Conservation (phyloP, 2,329 filamentous ascomycete genomes). For the Colletotrichum magnum region DNA sequence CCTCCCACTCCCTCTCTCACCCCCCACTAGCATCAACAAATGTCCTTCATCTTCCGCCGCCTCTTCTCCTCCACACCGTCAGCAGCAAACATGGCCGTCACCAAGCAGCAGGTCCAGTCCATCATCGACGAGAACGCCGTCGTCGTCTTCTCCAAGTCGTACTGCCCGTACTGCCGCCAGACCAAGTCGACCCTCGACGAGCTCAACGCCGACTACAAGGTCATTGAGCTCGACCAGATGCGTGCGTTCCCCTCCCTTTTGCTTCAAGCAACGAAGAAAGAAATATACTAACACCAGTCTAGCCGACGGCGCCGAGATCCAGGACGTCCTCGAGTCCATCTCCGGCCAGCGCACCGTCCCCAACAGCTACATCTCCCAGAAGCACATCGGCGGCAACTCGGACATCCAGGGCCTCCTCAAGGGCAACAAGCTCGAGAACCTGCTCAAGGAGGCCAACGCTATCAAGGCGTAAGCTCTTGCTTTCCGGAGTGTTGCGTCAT, state of each 20-base stretch:
- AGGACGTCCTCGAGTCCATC: constrained; percentile 85
- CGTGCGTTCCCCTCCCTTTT: constrained; percentile 67
- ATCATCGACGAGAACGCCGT: constrained; percentile 93
- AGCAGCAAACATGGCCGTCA: constrained; percentile 82
- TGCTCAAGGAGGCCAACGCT: constrained; percentile 60
- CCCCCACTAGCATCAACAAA: constrained; percentile 44
- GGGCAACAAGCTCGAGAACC: constrained; percentile 54
- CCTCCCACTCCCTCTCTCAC: constrained; percentile 8
- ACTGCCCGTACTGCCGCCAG: constrained; percentile 91
- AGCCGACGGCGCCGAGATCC: constrained; percentile 88
- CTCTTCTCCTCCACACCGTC: constrained; percentile 72
- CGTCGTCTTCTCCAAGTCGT: constrained; percentile 97
- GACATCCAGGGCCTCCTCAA: constrained; percentile 77
- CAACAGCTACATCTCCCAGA: constrained; percentile 91
- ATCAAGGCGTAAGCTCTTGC: constrained; percentile 54
- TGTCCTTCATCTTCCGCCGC: constrained; percentile 76
- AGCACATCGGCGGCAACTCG: constrained; percentile 98
- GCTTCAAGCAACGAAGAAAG: no score
- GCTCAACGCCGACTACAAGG: constrained; percentile 78
- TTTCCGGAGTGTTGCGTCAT: neutral
- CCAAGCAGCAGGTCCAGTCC: constrained; percentile 84
- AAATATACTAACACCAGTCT: neutral
- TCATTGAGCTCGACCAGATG: constrained; percentile 88
- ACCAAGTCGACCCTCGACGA: constrained; percentile 82
- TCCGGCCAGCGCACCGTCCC: constrained; percentile 90